Base-by-base conservation (phyloP, 176 grass and related monocot genomes). In the Elaeis guineensis region DNA sequence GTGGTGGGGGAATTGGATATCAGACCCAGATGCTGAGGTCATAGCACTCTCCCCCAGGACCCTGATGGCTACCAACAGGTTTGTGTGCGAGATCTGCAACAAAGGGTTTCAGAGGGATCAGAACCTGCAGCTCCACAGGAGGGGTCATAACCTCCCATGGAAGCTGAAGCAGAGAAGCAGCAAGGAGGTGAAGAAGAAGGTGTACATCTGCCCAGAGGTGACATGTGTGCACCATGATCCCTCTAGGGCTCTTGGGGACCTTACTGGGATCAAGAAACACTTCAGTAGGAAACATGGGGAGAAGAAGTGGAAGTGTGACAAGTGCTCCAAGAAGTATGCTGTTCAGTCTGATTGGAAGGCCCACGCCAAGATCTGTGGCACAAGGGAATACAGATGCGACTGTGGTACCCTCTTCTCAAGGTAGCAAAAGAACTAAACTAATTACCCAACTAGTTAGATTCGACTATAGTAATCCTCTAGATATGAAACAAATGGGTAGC, bases 271-370 rank as follows among this genome's bases (percentile, higher is more conserved):
- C 84, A 98, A 98, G 84, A 98, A 98, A 82, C 94, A 98, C 73
- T 98, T 93, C 84, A 86, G 79, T 73, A 75, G 94, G 70, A 98
- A 98, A 76, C 94, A 98, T 21, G 94, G 94, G n/a, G 94, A 98
- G 72, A 98, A 98, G 81, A 98, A 98, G 87, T 98, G 94, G 94
- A 92, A 92, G 84, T 98, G 94, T 51, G 94, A 98, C 26, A 85
- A 88, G 51, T 98, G 94, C 70, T 77, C 88, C 56, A 98, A 98
- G 84, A 86, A 86, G 66, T 98, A 98, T 63, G 94, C 94, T 8
- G 94, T 98, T 7, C 94, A 98, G 5, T 98, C 94, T 51, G 94
- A 98, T 49, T 98, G 94, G 94, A 98, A 98, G 76, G 94, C 94
- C 0, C 94, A 98, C 78, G 76, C 94, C 59, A 98, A 98, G 79